These are phyloP conservation scores for Crithidia sp. DNA, from an alignment of 208 protist genomes.

Conservation along the genomic window DNA sequence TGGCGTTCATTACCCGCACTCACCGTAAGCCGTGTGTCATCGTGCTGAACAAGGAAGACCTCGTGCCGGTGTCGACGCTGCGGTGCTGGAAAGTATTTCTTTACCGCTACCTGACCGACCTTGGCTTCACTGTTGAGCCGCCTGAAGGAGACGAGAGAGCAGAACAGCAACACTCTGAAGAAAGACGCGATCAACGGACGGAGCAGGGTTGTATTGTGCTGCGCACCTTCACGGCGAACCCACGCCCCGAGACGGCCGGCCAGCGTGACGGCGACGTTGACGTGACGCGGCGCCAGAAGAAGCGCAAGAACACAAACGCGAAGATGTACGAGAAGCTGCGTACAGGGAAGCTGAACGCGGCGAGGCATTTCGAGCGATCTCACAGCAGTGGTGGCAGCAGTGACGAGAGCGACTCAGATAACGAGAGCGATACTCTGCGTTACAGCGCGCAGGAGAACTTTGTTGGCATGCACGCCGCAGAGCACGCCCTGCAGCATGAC, in stretches of 20 bases:
- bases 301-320: conserved; percentile 50
- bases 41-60: conserved; percentile 96
- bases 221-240: conserved; percentile 78
- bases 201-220: conserved; percentile 45
- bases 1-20: conserved; percentile 87
- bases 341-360: conserved; percentile 47
- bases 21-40: conserved; percentile 92
- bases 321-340: conserved; percentile 84
- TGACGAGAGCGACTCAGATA: conserved; percentile 20
- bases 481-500: conserved; percentile 54
- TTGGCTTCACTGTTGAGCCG: conserved; percentile 45
- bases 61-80: conserved; percentile 68
- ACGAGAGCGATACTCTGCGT: conserved; percentile 29
- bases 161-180: neutral
- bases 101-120: conserved; percentile 49
- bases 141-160: neutral
- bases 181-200: neutral
- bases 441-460: conserved; percentile 72
- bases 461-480: conserved; percentile 73
- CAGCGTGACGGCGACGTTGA: conserved; percentile 40
- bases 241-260: conserved; percentile 56
- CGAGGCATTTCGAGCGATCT: conserved; percentile 10
- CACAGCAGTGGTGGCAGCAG: neutral
- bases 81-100: conserved; percentile 80
- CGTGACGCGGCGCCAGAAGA: conserved; percentile 51